Evolutionary conservation across 1,284 basidiomycete species (phyloP).

Genomic region (Phylloboletellus chloephorus): DNA sequence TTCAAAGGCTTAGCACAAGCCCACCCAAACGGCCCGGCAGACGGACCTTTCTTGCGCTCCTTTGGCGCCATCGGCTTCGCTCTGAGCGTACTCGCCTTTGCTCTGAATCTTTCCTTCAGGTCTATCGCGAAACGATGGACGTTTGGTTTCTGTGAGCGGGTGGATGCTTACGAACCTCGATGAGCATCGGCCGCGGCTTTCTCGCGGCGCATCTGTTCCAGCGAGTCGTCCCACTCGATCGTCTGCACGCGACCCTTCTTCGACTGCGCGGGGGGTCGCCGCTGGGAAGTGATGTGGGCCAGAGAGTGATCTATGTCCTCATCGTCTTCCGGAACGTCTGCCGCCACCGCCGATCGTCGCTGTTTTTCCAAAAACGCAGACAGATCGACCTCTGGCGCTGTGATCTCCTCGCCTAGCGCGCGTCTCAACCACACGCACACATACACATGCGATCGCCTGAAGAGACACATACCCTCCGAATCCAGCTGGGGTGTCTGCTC

Average conservation of each 20-base stretch:
- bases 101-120: slow-evolving; percentile 60
- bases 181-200: slow-evolving; percentile 68
- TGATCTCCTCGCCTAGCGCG: slow-evolving; percentile 60
- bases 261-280: slow-evolving; percentile 22
- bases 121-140: slow-evolving; percentile 44
- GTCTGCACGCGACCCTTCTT: slow-evolving; percentile 60
- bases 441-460: no score
- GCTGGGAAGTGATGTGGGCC: slow-evolving; percentile 42
- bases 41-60: slow-evolving; percentile 36
- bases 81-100: slow-evolving; percentile 50
- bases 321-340: slow-evolving; percentile 32
- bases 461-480: slow-evolving; percentile 49
- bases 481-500: slow-evolving; percentile 61
- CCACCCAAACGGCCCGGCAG: background rate
- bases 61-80: slow-evolving; percentile 32
- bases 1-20: slow-evolving; percentile 11
- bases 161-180: slow-evolving; percentile 49
- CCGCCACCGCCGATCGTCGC: slow-evolving; percentile 37
- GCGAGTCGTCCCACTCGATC: slow-evolving; percentile 60
- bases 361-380: slow-evolving; percentile 62
- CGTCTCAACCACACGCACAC: no score
- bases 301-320: slow-evolving; percentile 59
- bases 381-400: slow-evolving; percentile 70
- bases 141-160: no score
- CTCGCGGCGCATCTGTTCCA: slow-evolving; percentile 61